These are phyloP conservation scores for Mycena venus DNA, from an alignment of 768 basidiomycete species.

Conservation along the genomic window DNA sequence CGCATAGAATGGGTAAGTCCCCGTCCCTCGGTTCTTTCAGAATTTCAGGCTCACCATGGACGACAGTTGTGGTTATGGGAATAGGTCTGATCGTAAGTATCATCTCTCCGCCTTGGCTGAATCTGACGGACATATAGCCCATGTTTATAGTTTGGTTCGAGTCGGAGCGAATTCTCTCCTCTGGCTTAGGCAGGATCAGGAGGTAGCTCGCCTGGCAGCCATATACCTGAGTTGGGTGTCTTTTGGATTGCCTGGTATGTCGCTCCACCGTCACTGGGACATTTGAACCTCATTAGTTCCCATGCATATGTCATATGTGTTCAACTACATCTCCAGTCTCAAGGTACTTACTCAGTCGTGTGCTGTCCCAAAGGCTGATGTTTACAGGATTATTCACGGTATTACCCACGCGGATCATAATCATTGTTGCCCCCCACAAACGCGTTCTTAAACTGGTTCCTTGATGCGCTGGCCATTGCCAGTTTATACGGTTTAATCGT, in stretches of 20 bases:
- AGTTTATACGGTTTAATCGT: background rate
- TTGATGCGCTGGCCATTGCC: background rate
- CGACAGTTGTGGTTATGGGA: background rate
- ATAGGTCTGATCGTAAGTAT: background rate
- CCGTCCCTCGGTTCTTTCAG: background rate
- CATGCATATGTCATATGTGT: background rate
- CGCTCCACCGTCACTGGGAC: background rate
- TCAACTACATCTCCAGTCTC: background rate
- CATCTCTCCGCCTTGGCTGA: background rate
- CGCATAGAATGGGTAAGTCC: slow-evolving; percentile 68
- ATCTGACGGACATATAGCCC: background rate
- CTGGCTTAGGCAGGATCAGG: background rate
- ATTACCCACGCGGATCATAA: background rate
- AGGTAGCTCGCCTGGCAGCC: background rate
- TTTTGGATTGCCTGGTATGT: background rate
- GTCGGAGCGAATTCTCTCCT: background rate
- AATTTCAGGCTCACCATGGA: background rate
- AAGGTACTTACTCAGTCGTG: background rate
- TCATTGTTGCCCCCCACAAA: background rate
- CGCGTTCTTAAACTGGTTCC: background rate
- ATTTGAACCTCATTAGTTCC: background rate
- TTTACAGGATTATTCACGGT: background rate
- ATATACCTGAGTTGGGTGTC: background rate
- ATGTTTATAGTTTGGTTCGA: background rate
- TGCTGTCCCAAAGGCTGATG: no score